Conservation (phyloP, 176 grass and related monocot genomes). For the Puya raimondii region DNA sequence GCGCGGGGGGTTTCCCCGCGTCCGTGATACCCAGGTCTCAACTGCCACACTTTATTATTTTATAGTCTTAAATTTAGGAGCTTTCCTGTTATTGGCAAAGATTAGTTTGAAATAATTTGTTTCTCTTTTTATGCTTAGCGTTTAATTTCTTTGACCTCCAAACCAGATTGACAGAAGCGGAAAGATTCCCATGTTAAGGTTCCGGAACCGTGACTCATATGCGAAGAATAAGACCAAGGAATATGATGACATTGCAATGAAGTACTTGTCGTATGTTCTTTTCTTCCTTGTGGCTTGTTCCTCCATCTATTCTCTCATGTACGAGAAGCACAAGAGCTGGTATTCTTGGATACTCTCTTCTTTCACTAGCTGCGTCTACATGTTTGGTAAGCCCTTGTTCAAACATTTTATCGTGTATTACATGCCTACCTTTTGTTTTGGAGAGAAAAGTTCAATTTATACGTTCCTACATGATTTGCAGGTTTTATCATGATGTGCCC, state of each 20-base stretch:
- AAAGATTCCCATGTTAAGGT: conserved; percentile 74
- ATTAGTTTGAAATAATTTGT: no score
- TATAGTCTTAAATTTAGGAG: no score
- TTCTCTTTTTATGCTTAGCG: conserved; percentile 6
- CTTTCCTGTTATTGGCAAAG: no score
- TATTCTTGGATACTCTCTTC: conserved; percentile 99
- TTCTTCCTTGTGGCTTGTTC: conserved; percentile 65
- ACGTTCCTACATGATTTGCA: conserved; percentile 26
- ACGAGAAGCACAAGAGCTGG: conserved; percentile 96
- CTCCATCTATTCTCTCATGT: conserved; percentile 82
- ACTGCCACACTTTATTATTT: no score
- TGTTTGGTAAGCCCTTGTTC: conserved; percentile 68
- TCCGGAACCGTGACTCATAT: conserved; percentile 83
- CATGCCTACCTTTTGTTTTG: not conserved
- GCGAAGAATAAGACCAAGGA: conserved; percentile 98
- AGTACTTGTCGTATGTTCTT: conserved; percentile 81
- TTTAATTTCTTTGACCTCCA: conserved; percentile 7
- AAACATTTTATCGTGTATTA: not conserved
- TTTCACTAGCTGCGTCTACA: conserved; percentile 95
- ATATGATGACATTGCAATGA: conserved; percentile 97
- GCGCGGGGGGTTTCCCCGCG: no score
- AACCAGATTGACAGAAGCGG: conserved; percentile 86
- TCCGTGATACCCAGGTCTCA: no score
- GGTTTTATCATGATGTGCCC: conserved; percentile 99
- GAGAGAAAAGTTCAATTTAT: conserved; percentile 10